Evolutionary conservation across 768 basidiomycete genomes (phyloP).

Genomic region (Gymnopilus junonius): DNA sequence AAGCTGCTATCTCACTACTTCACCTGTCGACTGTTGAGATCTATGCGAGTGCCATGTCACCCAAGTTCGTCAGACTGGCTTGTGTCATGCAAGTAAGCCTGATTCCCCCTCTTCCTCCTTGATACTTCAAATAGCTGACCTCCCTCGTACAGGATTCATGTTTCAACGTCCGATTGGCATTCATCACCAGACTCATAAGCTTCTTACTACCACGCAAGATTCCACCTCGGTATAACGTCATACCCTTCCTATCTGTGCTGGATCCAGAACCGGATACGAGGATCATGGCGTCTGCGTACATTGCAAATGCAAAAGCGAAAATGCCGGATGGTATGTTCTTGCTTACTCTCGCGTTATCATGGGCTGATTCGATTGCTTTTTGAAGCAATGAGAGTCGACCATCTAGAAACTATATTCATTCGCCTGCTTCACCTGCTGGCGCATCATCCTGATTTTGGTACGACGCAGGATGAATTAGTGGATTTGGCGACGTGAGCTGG

Average conservation of each 20-base stretch:
- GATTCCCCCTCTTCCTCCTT: slow-evolving; percentile 16
- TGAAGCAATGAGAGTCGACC: slow-evolving; percentile 59
- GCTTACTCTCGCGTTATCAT: background rate
- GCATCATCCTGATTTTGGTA: slow-evolving; percentile 92
- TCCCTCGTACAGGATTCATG: slow-evolving; percentile 69
- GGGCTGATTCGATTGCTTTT: background rate
- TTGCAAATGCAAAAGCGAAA: slow-evolving; percentile 50
- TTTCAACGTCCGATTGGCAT: slow-evolving; percentile 81
- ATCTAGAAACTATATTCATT: slow-evolving; percentile 83
- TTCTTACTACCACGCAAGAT: slow-evolving; percentile 70
- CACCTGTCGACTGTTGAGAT: slow-evolving; percentile 67
- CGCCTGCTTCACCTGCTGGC: slow-evolving; percentile 87
- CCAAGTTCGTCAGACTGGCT: slow-evolving; percentile 70
- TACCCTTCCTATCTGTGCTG: slow-evolving; percentile 87
- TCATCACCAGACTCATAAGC: slow-evolving; percentile 74
- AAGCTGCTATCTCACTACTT: slow-evolving; percentile 80
- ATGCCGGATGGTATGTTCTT: slow-evolving; percentile 44
- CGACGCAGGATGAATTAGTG: slow-evolving; percentile 65
- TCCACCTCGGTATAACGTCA: slow-evolving; percentile 73
- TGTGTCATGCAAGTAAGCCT: slow-evolving; percentile 71
- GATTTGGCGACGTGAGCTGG: slow-evolving; percentile 81
- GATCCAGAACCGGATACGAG: slow-evolving; percentile 90
- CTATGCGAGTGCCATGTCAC: slow-evolving; percentile 61
- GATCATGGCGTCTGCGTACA: slow-evolving; percentile 59
- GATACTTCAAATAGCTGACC: background rate